These are phyloP conservation scores for Raffaelea ambrosiae DNA, from an alignment of 2,329 filamentous ascomycete genomes.

Conservation along the genomic window DNA sequence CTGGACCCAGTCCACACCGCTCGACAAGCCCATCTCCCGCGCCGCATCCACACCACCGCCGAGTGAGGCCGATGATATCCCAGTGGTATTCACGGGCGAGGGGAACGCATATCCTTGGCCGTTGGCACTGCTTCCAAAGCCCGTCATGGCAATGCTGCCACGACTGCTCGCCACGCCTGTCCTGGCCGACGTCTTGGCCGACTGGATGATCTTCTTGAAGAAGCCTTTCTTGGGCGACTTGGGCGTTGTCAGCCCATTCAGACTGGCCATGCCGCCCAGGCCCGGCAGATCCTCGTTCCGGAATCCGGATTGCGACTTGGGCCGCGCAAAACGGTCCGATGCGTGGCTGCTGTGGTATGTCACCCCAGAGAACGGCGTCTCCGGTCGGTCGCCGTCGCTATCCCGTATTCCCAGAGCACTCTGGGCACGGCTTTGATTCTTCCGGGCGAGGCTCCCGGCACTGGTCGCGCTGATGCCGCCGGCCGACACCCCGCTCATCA, in stretches of 20 bases:
- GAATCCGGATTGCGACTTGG: conserved; percentile 59
- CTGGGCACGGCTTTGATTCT: conserved; percentile 50
- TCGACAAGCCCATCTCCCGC: conserved; percentile 59
- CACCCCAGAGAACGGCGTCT: conserved; percentile 64
- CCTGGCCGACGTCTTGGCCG: conserved; percentile 89
- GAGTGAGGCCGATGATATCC: conserved; percentile 16
- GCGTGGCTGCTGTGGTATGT: conserved; percentile 88
- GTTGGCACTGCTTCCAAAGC: conserved; percentile 30
- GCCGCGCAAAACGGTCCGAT: conserved; percentile 42
- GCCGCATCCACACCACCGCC: conserved; percentile 39
- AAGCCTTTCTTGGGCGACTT: conserved; percentile 71
- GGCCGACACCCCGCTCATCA: conserved; percentile 92
- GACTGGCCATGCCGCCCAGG: conserved; percentile 44
- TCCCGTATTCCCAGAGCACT: conserved; percentile 58
- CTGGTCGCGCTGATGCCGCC: conserved; percentile 90
- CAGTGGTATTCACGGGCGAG: conserved; percentile 33
- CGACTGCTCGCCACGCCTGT: conserved; percentile 85
- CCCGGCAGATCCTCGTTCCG: conserved; percentile 41
- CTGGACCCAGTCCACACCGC: conserved; percentile 84
- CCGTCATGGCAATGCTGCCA: conserved; percentile 65
- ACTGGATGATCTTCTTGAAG: conserved; percentile 91
- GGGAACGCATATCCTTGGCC: conserved; percentile 1
- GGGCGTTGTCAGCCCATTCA: conserved; percentile 71
- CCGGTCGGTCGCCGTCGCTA: conserved; percentile 45
- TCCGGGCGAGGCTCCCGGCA: conserved; percentile 82